Evolutionary conservation across 257 asterid species (phyloP), one percentile per base, ranked within the genome.

Genomic region (Penstemon barbatus): DNA sequence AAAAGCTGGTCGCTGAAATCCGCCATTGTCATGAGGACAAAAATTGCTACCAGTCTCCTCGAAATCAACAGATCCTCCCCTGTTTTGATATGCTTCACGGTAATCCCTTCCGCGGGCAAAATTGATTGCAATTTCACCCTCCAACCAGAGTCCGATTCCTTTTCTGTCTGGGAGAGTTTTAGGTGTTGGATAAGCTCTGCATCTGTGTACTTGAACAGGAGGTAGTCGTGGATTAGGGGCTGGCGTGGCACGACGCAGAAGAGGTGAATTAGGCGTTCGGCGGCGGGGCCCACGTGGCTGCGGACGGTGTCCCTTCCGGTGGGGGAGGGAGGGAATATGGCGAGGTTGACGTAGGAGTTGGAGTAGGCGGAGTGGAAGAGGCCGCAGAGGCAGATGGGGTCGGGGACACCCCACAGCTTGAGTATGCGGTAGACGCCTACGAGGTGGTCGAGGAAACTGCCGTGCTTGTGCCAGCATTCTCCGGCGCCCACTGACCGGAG

Each of bases 401-500:
- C 84, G 42, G 95, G 96, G 0, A 89, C 87, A 5, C 80, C 79
- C 98, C 98, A 92, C 3, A 89, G 69, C 76, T 89, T 92, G 55
- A 92, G 95, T 63, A 89, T 86, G 25, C 91, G 86, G 66, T 87
- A 87, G 11, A 86, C 79, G 48, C 83, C 92, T 44, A 92, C 5
- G 10, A 92, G 89, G 57, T 92, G 98, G 4, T 87, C 86, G 50
- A 87, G 86, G 78, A 89, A 89, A 57, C 87, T 87, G 0, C 91
- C 95, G 68, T 92, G 97, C 68, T 92, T 89, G 79, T 92, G 98
- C 96, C 95, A 92, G 77, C 97, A 89, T 79, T 92, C 98, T 4
- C 96, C 95, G 49, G 96, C 96, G 13, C 97, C 98, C 4, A 86
- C 89, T 0, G 85, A 83, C 1, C 79, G 81, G 9, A 92, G 79